These are phyloP conservation scores for Linnemannia exigua DNA, from an alignment of 192 early-diverging fungal species.

Conservation along the genomic window DNA sequence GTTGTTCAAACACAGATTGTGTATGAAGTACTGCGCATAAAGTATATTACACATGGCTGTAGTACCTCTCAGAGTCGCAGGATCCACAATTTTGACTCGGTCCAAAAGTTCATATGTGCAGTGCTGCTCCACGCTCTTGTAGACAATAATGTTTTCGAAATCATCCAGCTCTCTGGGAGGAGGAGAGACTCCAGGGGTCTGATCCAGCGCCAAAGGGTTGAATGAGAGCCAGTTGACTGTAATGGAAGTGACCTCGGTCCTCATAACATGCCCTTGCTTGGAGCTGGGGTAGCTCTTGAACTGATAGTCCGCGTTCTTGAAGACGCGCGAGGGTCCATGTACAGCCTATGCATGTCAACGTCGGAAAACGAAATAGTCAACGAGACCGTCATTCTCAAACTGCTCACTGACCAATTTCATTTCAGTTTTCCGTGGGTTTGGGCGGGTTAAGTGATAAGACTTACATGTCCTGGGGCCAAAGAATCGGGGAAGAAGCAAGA, in stretches of 20 bases:
- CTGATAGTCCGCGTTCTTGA: conserved; percentile 39
- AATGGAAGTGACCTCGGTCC: conserved; percentile 33
- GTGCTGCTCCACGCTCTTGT: conserved; percentile 51
- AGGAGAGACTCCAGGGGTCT: conserved; percentile 45
- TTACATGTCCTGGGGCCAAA: conserved; percentile 45
- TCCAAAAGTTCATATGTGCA: conserved; percentile 51
- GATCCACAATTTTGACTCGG: conserved; percentile 35
- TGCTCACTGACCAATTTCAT: neutral
- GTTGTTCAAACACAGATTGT: neutral
- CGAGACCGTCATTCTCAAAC: neutral
- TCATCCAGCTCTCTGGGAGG: conserved; percentile 47
- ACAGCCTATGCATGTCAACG: conserved; percentile 14
- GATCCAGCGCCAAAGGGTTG: conserved; percentile 51
- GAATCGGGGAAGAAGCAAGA: conserved; percentile 56
- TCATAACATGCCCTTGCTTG: conserved; percentile 37
- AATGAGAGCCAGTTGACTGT: conserved; percentile 52
- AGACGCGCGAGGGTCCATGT: conserved; percentile 34
- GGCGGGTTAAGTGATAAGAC: conserved; percentile 8
- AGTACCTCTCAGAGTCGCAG: conserved; percentile 28
- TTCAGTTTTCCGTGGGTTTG: neutral
- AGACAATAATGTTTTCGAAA: conserved; percentile 55
- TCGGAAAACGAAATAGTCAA: neutral
- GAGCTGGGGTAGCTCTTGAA: conserved; percentile 26
- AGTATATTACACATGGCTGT: neutral
- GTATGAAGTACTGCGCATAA: neutral